These are phyloP conservation scores for Tetrapisispora pingtungensis DNA, from an alignment of 805 yeast species.

Conservation along the genomic window DNA sequence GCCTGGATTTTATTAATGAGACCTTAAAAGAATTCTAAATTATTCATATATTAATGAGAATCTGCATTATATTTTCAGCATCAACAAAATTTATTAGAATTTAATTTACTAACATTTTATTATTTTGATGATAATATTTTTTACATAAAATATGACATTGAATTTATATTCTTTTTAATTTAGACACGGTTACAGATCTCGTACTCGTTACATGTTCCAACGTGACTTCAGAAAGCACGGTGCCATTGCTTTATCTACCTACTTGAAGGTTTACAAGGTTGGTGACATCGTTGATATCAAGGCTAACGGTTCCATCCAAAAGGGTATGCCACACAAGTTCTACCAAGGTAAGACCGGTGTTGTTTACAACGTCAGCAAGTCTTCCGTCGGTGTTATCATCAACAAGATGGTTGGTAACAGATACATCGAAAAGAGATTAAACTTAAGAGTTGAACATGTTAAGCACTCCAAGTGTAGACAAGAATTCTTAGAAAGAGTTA, in stretches of 20 bases:
- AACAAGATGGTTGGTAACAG: slow-evolving; percentile 99
- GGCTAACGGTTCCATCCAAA: slow-evolving; percentile 98
- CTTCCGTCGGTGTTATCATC: slow-evolving; percentile 95
- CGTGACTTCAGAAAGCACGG: slow-evolving; percentile 98
- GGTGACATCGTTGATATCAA: slow-evolving; percentile 99
- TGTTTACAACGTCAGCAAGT: slow-evolving; percentile 96
- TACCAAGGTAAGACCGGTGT: slow-evolving; percentile 99
- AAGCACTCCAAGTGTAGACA: slow-evolving; percentile 99
- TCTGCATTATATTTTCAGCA: too few relatives aligned
- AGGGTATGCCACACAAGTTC: slow-evolving; percentile 99
- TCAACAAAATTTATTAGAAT: background rate
- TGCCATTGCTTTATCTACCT: slow-evolving; percentile 85
- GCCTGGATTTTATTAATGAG: too few relatives aligned
- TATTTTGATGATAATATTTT: background rate
- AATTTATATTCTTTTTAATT: slow-evolving; percentile 53
- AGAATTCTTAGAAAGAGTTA: slow-evolving; percentile 98
- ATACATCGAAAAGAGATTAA: slow-evolving; percentile 97
- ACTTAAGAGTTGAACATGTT: slow-evolving; percentile 97
- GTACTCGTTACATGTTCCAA: slow-evolving; percentile 99
- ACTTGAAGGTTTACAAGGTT: slow-evolving; percentile 95
- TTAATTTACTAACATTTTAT: background rate
- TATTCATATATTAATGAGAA: too few relatives aligned
- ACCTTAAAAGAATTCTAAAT: too few relatives aligned
- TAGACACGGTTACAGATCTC: slow-evolving; percentile 99
- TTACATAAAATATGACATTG: slow-evolving; percentile 20